Base-by-base conservation (phyloP, 2,329 filamentous ascomycete genomes). In the Aspergillus fischeri region DNA sequence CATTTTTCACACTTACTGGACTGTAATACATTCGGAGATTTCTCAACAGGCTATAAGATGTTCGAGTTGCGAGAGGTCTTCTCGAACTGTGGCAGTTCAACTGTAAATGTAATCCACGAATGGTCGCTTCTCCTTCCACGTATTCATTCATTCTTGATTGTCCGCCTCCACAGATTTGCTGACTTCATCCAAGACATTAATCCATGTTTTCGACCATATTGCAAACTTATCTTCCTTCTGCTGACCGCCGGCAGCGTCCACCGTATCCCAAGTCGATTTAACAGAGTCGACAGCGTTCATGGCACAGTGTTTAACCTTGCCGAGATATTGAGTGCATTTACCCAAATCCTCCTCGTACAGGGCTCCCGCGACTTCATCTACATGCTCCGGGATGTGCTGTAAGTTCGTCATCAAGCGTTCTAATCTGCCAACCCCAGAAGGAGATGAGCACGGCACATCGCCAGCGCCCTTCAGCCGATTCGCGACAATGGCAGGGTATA, bases 191-290 rank as follows among this genome's bases (percentile, higher is more conserved):
- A 81, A 63, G 25, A 78, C 77, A 49, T 72, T 74, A 41, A 72
- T 58, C 81, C 82, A 86, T 52, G 81, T 84, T 51, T 77, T 78
- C n/a, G 82, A 85, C 92, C 92, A 96, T 17, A 83, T 78, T 0
- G 86, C 88, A 68, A 95, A 96, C 66, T 88, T 90, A 66, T 96
- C 92, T 50, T 87, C 80, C 0, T 81, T 82, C 75, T 75, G 6
- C 73, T 70, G 64, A 6, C 52, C 85, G 48, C 89, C 87, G 27
- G 83, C 78, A 1, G 77, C 73, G 0, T 78, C 78, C 47, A 88
- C 82, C 20, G 89, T 74, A 11, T 87, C 83, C 76, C 95, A 96
- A 58, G 95, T 91, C 0, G 84, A 81, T 52, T 78, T 81, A 0
- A 89, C 88, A 8, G 92, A 72, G 38, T 91, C 86, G 42, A 91